Base-by-base conservation (phyloP, 306 rosid genomes). In the Cucumis melo region DNA sequence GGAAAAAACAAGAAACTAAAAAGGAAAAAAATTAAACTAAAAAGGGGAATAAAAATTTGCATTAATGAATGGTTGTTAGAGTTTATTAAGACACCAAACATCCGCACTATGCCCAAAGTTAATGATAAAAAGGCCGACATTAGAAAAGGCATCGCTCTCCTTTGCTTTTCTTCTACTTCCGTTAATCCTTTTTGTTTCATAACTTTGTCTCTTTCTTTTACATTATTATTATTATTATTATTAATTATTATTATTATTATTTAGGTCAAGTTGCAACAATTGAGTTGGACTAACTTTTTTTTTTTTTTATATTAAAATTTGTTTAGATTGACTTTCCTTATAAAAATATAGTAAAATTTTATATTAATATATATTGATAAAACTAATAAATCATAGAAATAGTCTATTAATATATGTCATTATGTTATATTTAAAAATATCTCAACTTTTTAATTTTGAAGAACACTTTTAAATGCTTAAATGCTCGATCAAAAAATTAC, bases 111-210 rank as follows among this genome's bases (percentile, higher is more conserved):
- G 78, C 14, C 44, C 57, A 0, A 39, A 79, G 73, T 60, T 44
- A 61, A 72, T 81, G 27, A 81, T n/a, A 34, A 67, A 65, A 42
- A 67, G 36, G 2, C 51, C 50, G 74, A 46, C 75, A 71, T 48
- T 21, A 21, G 16, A 60, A 9, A 65, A 20, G 21, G 48, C 8
- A 16, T 1, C 74, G 7, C 15, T 67, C 19, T 20, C 74, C 21
- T 87, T 66, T 82, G 86, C 98, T 89, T 91, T 86, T 93, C 92
- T 93, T 91, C 87, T 80, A 89, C 93, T 89, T 84, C 84, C 82
- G 10, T 29, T 72, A 23, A 15, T 72, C 53, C 36, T 71, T 71
- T 48, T 58, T 38, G 67, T 19, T 54, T 5, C 2, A 54, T 6
- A 54, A 54, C 0, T 6, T 54, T 2, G 4, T 54, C 11, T 24